These are phyloP conservation scores for Lepiota brunneoincarnata DNA, from an alignment of 768 basidiomycete species.

Conservation along the genomic window DNA sequence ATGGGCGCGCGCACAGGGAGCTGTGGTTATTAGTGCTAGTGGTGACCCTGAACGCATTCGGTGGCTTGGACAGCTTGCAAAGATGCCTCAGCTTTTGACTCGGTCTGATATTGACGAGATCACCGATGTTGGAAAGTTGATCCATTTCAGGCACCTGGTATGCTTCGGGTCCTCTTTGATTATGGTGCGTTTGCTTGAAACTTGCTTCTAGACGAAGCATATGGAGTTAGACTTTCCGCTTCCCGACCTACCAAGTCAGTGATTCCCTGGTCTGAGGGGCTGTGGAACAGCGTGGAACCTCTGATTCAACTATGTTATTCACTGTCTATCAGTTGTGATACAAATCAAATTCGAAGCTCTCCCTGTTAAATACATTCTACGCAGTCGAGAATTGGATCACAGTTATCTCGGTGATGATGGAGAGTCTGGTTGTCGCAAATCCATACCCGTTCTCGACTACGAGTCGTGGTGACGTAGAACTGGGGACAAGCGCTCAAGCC, in stretches of 20 bases:
- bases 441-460: too few species aligned
- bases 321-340: too few species aligned
- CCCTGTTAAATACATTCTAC: too few species aligned
- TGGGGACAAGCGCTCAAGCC: too few species aligned
- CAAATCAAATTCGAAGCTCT: too few species aligned
- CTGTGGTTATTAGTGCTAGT: conserved; percentile 30
- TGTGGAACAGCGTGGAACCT: too few species aligned
- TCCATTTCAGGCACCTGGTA: conserved; percentile 35
- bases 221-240: conserved; percentile 34
- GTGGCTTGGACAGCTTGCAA: conserved; percentile 25
- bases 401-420: too few species aligned
- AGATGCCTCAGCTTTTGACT: conserved; percentile 26
- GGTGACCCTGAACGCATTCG: conserved; percentile 29
- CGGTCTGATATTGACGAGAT: conserved; percentile 32
- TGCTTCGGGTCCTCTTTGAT: conserved; percentile 10
- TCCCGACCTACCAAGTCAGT: conserved; percentile 25
- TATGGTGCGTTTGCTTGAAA: neutral
- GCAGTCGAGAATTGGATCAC: too few species aligned
- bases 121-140: conserved; percentile 28
- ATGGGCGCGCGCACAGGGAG: conserved; percentile 31
- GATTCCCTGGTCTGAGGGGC: too few species aligned
- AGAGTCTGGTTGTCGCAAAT: too few species aligned
- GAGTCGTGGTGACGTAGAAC: too few species aligned
- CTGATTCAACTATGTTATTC: too few species aligned
- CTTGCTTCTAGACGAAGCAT: conserved; percentile 33